Conservation (phyloP, 495 filamentous ascomycete genomes). For the Lasiosphaeris hirsuta region DNA sequence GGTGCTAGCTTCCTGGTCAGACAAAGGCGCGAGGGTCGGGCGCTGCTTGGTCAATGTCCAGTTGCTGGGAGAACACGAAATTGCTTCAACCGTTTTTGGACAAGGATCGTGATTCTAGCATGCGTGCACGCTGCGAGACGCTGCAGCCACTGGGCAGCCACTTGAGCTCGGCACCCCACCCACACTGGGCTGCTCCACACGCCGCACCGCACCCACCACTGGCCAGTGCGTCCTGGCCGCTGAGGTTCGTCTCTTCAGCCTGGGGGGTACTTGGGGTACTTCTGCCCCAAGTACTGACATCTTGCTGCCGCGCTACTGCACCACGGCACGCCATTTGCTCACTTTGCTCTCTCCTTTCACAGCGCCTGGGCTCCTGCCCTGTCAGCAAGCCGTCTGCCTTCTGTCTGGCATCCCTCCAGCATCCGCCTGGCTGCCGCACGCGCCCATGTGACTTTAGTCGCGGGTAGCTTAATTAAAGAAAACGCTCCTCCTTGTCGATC, state of each 20-base stretch:
- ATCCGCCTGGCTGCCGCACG: conserved; percentile 1
- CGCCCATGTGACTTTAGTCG: conserved; percentile 17
- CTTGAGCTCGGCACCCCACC: conserved; percentile 12
- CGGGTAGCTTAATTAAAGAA: conserved; percentile 19
- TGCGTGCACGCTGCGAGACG: conserved; percentile 23
- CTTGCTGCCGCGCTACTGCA: conserved; percentile 8
- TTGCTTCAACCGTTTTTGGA: conserved; percentile 35
- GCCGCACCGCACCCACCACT: conserved; percentile 18
- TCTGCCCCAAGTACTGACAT: conserved; percentile 26
- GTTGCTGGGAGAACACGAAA: conserved; percentile 33
- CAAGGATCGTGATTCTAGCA: conserved; percentile 29
- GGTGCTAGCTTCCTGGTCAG: conserved; percentile 5
- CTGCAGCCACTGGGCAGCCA: conserved; percentile 15
- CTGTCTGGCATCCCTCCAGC: not conserved
- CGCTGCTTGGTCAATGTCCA: conserved; percentile 15
- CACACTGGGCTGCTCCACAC: conserved; percentile 5
- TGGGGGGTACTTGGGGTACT: conserved; percentile 27
- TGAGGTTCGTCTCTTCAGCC: conserved; percentile 7
- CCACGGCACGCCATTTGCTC: conserved; percentile 2
- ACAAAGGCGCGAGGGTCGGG: conserved; percentile 18
- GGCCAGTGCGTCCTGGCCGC: conserved; percentile 24
- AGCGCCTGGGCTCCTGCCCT: conserved; percentile 1
- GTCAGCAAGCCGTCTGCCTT: not conserved
- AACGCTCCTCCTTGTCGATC: conserved; percentile 21
- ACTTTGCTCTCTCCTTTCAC: not conserved